These are phyloP conservation scores for Choiromyces venosus DNA, from an alignment of 495 filamentous ascomycete genomes.

Conservation along the genomic window DNA sequence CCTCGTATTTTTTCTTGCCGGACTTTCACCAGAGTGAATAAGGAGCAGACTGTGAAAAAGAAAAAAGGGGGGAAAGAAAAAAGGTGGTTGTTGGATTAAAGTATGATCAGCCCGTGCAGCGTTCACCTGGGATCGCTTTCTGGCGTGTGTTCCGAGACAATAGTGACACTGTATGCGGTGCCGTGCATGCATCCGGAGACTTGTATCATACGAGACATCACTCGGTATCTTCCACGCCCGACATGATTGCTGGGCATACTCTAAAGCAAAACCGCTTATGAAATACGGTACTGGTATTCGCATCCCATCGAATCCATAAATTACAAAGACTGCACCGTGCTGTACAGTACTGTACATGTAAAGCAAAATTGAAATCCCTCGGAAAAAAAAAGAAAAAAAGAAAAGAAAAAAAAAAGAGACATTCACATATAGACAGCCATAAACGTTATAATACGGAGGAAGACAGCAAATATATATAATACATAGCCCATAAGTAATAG, in stretches of 20 bases:
- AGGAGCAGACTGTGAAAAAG: background rate
- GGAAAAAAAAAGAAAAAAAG: too few species aligned
- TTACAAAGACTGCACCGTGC: background rate
- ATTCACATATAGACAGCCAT: background rate
- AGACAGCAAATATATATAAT: background rate
- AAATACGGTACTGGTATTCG: too few species aligned
- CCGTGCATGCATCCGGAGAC: background rate
- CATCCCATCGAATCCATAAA: background rate
- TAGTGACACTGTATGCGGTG: background rate
- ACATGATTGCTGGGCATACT: background rate
- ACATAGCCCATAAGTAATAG: background rate
- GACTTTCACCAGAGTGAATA: background rate
- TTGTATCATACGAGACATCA: background rate
- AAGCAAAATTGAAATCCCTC: background rate
- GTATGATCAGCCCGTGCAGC: background rate
- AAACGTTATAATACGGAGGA: background rate
- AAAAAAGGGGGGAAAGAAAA: too few species aligned
- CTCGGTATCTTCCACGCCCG: background rate
- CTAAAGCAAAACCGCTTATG: background rate
- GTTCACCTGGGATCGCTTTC: background rate
- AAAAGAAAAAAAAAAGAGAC: too few species aligned
- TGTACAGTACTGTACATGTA: background rate
- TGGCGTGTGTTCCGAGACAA: background rate
- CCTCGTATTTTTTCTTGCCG: background rate
- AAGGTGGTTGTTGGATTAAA: background rate